Conservation (phyloP, 164 flowering plant species). For the Vitis riparia region DNA sequence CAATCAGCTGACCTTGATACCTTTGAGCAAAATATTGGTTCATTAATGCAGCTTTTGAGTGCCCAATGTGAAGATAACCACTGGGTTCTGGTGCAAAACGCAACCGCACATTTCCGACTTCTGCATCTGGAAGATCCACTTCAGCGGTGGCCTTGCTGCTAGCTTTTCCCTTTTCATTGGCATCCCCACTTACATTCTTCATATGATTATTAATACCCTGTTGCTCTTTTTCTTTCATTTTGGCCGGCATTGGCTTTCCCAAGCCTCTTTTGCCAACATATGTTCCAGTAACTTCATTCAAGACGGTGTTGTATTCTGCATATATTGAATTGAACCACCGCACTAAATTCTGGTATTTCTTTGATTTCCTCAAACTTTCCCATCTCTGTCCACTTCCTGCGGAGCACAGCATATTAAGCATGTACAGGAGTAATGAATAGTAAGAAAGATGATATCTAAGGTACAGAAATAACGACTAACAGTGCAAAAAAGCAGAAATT, state of each 20-base stretch:
- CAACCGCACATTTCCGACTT: constrained; percentile 75
- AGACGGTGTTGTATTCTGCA: constrained; percentile 41
- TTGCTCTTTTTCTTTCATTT: constrained; percentile 42
- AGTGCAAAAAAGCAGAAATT: not conserved
- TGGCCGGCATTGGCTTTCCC: constrained; percentile 46
- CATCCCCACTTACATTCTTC: constrained; percentile 28
- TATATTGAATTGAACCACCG: constrained; percentile 84
- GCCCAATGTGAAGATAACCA: constrained; percentile 97
- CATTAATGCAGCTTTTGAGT: constrained; percentile 88
- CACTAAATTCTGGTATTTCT: constrained; percentile 68
- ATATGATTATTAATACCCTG: constrained; percentile 23
- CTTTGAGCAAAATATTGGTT: constrained; percentile 85
- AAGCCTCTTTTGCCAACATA: constrained; percentile 65
- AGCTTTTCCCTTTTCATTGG: constrained; percentile 47
- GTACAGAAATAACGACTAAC: not conserved
- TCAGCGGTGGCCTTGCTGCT: constrained; percentile 40
- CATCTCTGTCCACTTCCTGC: constrained; percentile 87
- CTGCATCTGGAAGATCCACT: constrained; percentile 91
- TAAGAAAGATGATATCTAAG: not conserved
- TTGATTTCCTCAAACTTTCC: constrained; percentile 89
- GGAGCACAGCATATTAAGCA: constrained; percentile 5
- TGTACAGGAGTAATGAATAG: not conserved
- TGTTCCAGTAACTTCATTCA: constrained; percentile 46
- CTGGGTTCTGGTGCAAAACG: constrained; percentile 99
- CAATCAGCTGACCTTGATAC: constrained; percentile 70